These are phyloP conservation scores for Aspergillus proliferans DNA, from an alignment of 2,329 filamentous ascomycete genomes.

Conservation along the genomic window DNA sequence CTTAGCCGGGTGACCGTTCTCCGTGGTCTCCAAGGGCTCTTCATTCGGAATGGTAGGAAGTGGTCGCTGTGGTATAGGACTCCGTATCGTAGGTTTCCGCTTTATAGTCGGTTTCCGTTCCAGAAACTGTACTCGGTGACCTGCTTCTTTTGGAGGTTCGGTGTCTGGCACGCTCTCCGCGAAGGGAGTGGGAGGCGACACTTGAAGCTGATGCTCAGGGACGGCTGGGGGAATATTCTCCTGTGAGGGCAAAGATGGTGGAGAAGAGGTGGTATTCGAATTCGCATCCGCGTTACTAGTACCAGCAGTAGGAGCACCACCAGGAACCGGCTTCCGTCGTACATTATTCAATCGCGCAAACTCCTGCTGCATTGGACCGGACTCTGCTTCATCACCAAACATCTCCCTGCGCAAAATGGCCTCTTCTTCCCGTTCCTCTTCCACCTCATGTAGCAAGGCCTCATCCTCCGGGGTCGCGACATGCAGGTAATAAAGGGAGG, in stretches of 20 bases:
- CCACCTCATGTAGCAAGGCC: conserved; percentile 32
- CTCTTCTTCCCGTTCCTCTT: conserved; percentile 30
- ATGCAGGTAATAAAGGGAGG: conserved; percentile 87
- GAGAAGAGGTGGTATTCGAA: conserved; percentile 7
- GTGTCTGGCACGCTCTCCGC: neutral
- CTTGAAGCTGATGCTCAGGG: neutral
- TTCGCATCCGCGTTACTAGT: conserved; percentile 7
- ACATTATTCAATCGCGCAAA: conserved; percentile 33
- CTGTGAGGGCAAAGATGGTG: conserved; percentile 17
- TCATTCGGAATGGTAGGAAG: conserved; percentile 24
- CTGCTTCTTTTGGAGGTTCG: neutral
- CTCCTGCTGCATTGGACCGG: conserved; percentile 18
- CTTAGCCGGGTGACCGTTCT: conserved; percentile 8
- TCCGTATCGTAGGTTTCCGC: neutral
- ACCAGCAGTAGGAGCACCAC: conserved; percentile 5
- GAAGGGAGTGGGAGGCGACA: conserved; percentile 10
- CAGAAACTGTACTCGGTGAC: neutral
- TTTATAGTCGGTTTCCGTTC: neutral
- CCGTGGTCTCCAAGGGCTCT: conserved; percentile 10
- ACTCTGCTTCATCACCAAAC: conserved; percentile 14
- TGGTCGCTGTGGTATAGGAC: conserved; percentile 15
- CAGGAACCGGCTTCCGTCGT: conserved; percentile 33
- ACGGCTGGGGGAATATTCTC: conserved; percentile 2
- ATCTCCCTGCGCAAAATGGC: conserved; percentile 19
- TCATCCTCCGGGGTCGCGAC: conserved; percentile 60